Evolutionary conservation across 495 filamentous ascomycete genomes (phyloP).

Genomic region (Hyaloscypha bicolor): DNA sequence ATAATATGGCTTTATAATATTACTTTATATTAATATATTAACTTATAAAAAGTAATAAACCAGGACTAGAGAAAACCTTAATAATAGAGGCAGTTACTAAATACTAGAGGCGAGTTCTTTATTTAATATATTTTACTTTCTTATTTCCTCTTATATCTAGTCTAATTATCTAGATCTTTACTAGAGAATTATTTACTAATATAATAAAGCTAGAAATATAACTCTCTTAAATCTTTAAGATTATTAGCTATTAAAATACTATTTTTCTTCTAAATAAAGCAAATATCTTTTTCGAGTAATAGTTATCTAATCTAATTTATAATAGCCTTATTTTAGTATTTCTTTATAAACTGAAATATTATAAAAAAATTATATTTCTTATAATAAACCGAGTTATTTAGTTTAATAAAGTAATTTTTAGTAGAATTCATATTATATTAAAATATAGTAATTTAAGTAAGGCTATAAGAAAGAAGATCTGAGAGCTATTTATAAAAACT

Average conservation of each 20-base stretch:
- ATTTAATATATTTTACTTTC: too few species aligned
- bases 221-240: conserved; percentile 44
- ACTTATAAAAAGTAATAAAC: not conserved
- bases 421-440: too few species aligned
- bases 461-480: too few species aligned
- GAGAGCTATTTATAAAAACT: too few species aligned
- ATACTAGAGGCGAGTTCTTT: not conserved
- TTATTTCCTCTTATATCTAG: not conserved
- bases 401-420: too few species aligned
- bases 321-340: conserved; percentile 20
- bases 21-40: conserved; percentile 11
- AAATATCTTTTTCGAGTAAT: conserved; percentile 40
- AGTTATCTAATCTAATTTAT: conserved; percentile 38
- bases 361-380: too few species aligned
- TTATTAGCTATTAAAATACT: conserved; percentile 41
- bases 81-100: conserved; percentile 8
- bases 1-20: conserved; percentile 13
- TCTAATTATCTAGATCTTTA: conserved; percentile 25
- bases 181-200: conserved; percentile 20
- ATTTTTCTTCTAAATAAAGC: conserved; percentile 45
- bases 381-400: too few species aligned
- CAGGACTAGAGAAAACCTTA: conserved; percentile 20
- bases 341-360: not conserved
- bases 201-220: conserved; percentile 37
- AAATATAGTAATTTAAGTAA: too few species aligned